Percentiles rank a stretch among this genome's conserved stretches.
phyloP scores from a whole-genome alignment of 2,329 filamentous ascomycete genomes.

The Ceratocystis albifundus region DNA sequence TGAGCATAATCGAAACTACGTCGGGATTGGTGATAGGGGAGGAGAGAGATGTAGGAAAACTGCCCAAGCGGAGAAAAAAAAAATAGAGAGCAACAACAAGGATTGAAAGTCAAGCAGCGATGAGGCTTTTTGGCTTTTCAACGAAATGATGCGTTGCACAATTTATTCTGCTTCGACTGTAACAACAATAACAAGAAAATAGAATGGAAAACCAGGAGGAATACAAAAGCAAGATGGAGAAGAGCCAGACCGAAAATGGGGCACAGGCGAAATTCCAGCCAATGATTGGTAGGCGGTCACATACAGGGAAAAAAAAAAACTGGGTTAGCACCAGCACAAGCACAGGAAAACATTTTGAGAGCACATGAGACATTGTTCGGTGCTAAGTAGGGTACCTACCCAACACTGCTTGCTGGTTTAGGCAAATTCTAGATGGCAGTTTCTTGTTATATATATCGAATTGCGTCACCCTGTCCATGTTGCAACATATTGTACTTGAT shows the following conservation, averaged over 20 bases:
- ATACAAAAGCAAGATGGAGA: background rate
- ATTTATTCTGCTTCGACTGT: background rate
- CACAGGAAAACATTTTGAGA: background rate
- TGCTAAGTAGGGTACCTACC: background rate
- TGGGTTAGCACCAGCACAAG: too few species aligned
- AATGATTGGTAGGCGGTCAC: background rate
- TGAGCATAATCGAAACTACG: conserved; percentile 12
- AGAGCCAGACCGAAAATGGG: conserved; percentile 1
- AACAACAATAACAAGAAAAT: background rate
- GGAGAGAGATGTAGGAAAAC: background rate
- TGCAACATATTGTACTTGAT: too few species aligned
- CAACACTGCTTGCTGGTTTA: background rate
- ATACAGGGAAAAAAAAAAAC: conserved; percentile 2
- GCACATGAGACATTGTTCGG: background rate
- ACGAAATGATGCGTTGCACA: background rate
- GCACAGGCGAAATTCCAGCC: background rate
- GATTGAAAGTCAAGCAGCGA: background rate
- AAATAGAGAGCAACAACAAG: too few species aligned
- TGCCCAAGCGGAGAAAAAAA: background rate
- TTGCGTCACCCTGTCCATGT: background rate
- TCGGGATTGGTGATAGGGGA: background rate
- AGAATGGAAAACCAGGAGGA: background rate
- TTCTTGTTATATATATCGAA: too few species aligned
- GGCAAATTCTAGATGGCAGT: too few species aligned
- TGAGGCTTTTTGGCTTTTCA: too few species aligned